These are phyloP conservation scores for Globisporangium emineosum DNA, from an alignment of 352 stramenopile genomes.

Conservation along the genomic window DNA sequence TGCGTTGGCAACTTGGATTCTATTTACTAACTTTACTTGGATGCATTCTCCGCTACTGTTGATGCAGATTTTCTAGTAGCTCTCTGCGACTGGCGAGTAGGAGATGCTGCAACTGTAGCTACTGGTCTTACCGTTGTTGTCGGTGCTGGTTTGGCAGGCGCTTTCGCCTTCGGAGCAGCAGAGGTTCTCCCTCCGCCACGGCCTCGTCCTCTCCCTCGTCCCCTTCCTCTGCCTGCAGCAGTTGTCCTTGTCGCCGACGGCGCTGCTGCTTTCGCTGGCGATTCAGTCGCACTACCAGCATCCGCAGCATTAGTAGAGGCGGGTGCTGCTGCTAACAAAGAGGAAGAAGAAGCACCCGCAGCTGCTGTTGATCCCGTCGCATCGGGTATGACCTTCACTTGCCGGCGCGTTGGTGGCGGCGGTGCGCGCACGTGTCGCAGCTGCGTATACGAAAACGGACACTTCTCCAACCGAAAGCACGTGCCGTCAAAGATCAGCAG, in stretches of 20 bases:
- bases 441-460: conserved; percentile 66
- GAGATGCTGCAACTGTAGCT: background rate
- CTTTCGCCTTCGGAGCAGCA: background rate
- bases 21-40: background rate
- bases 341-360: background rate
- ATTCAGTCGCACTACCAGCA: background rate
- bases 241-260: background rate
- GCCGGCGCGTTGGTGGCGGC: conserved; percentile 14
- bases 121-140: background rate
- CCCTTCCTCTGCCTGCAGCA: conserved; percentile 8
- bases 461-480: conserved; percentile 66
- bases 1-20: background rate
- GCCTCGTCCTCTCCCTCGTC: background rate
- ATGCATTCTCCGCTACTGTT: background rate
- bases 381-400: background rate
- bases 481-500: conserved; percentile 76
- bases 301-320: background rate
- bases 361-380: background rate
- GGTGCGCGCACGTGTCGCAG: conserved; percentile 64
- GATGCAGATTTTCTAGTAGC: background rate
- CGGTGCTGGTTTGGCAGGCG: background rate
- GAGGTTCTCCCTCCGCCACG: background rate
- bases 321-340: background rate
- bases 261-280: background rate
- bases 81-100: background rate